Conservation (phyloP, 345 rosid species). For the Hypericum androsaemum region DNA sequence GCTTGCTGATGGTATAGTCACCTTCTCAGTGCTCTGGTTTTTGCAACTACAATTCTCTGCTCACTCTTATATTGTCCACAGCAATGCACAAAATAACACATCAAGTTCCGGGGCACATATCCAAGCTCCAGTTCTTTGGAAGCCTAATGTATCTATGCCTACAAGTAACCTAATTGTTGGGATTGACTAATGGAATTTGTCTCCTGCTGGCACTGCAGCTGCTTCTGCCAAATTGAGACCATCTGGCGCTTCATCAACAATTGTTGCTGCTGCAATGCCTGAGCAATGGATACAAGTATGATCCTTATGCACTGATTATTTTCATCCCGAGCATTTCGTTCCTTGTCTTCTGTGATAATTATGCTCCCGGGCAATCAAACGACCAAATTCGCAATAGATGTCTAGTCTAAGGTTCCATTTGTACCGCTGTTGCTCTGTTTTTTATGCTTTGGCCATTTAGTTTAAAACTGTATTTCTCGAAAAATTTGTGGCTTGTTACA, state of each 20-base stretch:
- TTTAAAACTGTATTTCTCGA: too few relatives aligned
- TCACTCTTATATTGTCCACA: constrained; percentile 20
- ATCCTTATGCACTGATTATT: constrained; percentile 5
- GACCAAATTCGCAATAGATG: too few relatives aligned
- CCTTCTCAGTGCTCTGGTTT: constrained; percentile 3
- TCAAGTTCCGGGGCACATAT: constrained; percentile 33
- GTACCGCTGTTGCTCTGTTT: too few relatives aligned
- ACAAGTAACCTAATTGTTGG: constrained; percentile 80
- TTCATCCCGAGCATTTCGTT: neutral
- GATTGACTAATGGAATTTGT: constrained; percentile 76
- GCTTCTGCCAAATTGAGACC: constrained; percentile 55
- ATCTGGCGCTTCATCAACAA: constrained; percentile 29
- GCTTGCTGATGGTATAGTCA: constrained; percentile 69
- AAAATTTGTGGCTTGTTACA: too few relatives aligned
- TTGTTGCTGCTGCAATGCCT: constrained; percentile 35
- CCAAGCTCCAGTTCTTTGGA: constrained; percentile 48
- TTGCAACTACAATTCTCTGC: constrained; percentile 12
- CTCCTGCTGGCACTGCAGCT: constrained; percentile 35
- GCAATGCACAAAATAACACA: constrained; percentile 48
- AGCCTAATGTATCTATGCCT: constrained; percentile 47
- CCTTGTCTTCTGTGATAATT: neutral
- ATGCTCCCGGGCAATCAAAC: neutral
- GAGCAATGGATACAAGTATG: constrained; percentile 66
- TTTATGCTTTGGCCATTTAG: too few relatives aligned
- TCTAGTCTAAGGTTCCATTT: too few relatives aligned